Percentiles rank a stretch among this genome's conserved stretches.
phyloP scores from a whole-genome alignment of 1,284 basidiomycete genomes.

The Stygiomarasmius scandens region DNA sequence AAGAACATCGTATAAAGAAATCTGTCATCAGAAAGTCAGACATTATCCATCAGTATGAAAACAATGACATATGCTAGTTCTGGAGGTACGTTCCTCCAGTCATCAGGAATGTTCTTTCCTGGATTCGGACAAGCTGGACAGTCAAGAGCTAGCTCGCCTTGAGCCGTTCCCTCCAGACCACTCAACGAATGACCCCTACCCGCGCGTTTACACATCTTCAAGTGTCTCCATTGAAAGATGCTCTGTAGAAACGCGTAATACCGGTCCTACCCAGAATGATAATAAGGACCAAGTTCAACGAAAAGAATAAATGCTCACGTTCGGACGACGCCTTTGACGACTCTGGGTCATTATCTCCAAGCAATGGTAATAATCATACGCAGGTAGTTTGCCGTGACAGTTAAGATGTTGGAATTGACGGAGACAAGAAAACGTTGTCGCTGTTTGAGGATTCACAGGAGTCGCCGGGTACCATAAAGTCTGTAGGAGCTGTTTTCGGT shows the following conservation, averaged over 20 bases:
- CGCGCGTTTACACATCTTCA: constrained; percentile 16
- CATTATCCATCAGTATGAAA: not conserved
- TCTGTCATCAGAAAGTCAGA: constrained; percentile 1
- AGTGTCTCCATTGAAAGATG: constrained; percentile 14
- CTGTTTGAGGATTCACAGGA: constrained; percentile 4
- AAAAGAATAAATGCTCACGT: constrained; percentile 4
- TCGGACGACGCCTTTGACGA: not conserved
- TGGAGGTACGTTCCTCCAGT: constrained; percentile 22
- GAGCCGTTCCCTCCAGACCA: constrained; percentile 11
- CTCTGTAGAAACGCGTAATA: constrained; percentile 5
- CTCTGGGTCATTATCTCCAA: constrained; percentile 12
- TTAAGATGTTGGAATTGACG: constrained; percentile 18
- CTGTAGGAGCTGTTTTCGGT: not conserved
- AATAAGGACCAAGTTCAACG: constrained; percentile 21
- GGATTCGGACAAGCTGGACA: constrained; percentile 40
- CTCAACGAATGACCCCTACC: constrained; percentile 15
- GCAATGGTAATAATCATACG: constrained; percentile 18
- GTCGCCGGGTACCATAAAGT: constrained; percentile 8
- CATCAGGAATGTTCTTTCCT: constrained; percentile 31
- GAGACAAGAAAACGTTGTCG: constrained; percentile 13
- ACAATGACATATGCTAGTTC: not conserved
- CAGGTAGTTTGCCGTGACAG: constrained; percentile 8
- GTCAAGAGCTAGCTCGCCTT: constrained; percentile 3
- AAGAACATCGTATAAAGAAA: constrained; percentile 19
- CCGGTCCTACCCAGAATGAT: constrained; percentile 5